These are phyloP conservation scores for Saccharomyces hybrid DNA, from an alignment of 1,139 yeast genomes.

Conservation along the genomic window DNA sequence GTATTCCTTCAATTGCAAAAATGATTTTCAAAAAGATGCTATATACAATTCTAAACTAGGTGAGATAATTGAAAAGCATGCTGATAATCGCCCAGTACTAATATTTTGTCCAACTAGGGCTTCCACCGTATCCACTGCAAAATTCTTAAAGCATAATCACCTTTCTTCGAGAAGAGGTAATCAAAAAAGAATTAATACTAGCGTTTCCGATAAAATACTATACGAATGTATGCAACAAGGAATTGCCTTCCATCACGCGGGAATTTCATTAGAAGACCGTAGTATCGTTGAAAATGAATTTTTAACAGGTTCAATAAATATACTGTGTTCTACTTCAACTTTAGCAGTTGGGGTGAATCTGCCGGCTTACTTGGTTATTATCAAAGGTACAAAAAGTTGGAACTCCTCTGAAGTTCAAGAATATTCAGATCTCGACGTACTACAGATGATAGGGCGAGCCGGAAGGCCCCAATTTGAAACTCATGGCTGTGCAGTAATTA, in stretches of 20 bases:
- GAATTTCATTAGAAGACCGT: slow-evolving; percentile 42
- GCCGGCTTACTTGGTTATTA: slow-evolving; percentile 89
- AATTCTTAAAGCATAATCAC: slow-evolving; percentile 29
- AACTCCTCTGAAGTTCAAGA: slow-evolving; percentile 30
- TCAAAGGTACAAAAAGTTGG: slow-evolving; percentile 70
- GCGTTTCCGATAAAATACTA: slow-evolving; percentile 10
- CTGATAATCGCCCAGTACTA: slow-evolving; percentile 39
- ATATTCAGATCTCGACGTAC: slow-evolving; percentile 41
- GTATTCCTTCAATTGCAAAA: slow-evolving; percentile 33
- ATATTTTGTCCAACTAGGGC: slow-evolving; percentile 50
- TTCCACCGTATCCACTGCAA: slow-evolving; percentile 43
- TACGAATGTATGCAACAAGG: slow-evolving; percentile 31
- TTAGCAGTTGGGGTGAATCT: slow-evolving; percentile 92
- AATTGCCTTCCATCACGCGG: slow-evolving; percentile 54
- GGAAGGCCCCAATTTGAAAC: slow-evolving; percentile 52
- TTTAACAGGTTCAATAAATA: slow-evolving; percentile 36
- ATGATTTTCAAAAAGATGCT: slow-evolving; percentile 42
- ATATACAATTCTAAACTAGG: slow-evolving; percentile 36
- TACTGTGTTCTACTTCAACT: slow-evolving; percentile 52
- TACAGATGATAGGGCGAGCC: slow-evolving; percentile 52
- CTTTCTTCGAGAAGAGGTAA: not conserved
- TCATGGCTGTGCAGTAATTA: slow-evolving; percentile 46
- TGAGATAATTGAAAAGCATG: slow-evolving; percentile 35
- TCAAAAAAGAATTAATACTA: slow-evolving; percentile 7
- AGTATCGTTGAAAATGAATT: slow-evolving; percentile 40